phyloP scores from a whole-genome alignment of 2,329 filamentous ascomycete species.

The Xylariomycetidae sp. region DNA sequence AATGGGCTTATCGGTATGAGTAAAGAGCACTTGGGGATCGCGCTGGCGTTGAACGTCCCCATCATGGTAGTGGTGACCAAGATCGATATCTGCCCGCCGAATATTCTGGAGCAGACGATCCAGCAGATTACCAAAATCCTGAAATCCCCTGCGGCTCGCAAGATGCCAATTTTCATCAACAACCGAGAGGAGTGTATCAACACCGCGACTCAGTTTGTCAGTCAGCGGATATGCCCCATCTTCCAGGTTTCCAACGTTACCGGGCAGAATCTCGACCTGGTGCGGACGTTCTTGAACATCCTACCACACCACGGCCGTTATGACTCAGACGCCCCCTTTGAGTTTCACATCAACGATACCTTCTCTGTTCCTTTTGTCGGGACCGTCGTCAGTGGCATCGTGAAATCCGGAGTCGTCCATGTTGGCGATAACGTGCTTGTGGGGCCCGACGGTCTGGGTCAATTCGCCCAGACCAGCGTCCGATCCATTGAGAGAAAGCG shows the following conservation, averaged over 20 bases:
- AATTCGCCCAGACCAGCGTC: slow-evolving; percentile 82
- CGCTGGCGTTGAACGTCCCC: slow-evolving; percentile 88
- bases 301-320: slow-evolving; percentile 93
- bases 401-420: slow-evolving; percentile 83
- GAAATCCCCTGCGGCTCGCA: slow-evolving; percentile 87
- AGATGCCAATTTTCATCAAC: slow-evolving; percentile 95
- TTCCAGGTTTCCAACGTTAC: slow-evolving; percentile 99
- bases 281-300: slow-evolving; percentile 91
- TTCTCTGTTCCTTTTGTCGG: slow-evolving; percentile 97
- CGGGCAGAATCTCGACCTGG: slow-evolving; percentile 82
- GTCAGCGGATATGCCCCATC: slow-evolving; percentile 89
- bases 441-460: slow-evolving; percentile 84
- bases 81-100: slow-evolving; percentile 95
- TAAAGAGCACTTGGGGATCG: slow-evolving; percentile 95
- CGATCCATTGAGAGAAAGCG: slow-evolving; percentile 93
- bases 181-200: slow-evolving; percentile 87
- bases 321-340: slow-evolving; percentile 80
- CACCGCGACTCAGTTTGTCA: slow-evolving; percentile 93
- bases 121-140: slow-evolving; percentile 88
- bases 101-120: slow-evolving; percentile 91
- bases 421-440: slow-evolving; percentile 85
- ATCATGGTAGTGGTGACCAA: slow-evolving; percentile 98
- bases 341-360: slow-evolving; percentile 94
- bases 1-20: slow-evolving; percentile 98
- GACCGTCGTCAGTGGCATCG: slow-evolving; percentile 90